Base-by-base conservation (phyloP, 2,329 filamentous ascomycete species). In the Aspergillus viridinutans region DNA sequence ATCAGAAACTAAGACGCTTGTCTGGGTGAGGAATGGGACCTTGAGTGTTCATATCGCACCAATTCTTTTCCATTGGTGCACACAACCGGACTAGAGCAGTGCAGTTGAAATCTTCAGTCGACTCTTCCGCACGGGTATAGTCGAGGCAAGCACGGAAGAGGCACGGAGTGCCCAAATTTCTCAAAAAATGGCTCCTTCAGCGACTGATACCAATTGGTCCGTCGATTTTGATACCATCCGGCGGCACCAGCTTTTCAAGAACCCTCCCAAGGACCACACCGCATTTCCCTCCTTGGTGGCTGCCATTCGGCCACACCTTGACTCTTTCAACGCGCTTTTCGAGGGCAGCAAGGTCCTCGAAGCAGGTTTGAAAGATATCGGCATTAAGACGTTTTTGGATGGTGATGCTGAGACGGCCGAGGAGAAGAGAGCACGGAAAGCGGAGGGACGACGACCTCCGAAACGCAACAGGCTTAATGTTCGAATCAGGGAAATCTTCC, bases 291-390 rank as follows among this genome's bases (percentile, higher is more conserved):
- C 89, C 23, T 85, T 99, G 50, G 88, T 92, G 67, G 84, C 84
- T 59, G 90, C 93, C n/a, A 87, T 97, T 58, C 83, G 90, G 63
- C 94, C 94, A 51, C 94, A 99, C 75, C 89, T 97, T 67, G 88
- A 97, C 69, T 94, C 94, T 6, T 99, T 97, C 84, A 96, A 99
- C 79, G 87, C 87, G 53, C 82, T 97, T 50, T 95, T 97, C 71
- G 84, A 86, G 32, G 80, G 83, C 57, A 83, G 88, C 74, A 90
- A 90, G 53, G 79, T 88, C 53, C 73, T 99, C 54, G 84, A 89
- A 51, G 86, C 90, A 62, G 92, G 83, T 12, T 74, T 97, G 59
- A 85, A 84, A 69, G 94, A 99, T 71, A 97, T 99, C 76, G 94
- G 93, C 68, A 89, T 85, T 61, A 95, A 93, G 77, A 85, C 85